phyloP scores from a whole-genome alignment of 768 basidiomycete genomes.

The Leccinum uliginosum region DNA sequence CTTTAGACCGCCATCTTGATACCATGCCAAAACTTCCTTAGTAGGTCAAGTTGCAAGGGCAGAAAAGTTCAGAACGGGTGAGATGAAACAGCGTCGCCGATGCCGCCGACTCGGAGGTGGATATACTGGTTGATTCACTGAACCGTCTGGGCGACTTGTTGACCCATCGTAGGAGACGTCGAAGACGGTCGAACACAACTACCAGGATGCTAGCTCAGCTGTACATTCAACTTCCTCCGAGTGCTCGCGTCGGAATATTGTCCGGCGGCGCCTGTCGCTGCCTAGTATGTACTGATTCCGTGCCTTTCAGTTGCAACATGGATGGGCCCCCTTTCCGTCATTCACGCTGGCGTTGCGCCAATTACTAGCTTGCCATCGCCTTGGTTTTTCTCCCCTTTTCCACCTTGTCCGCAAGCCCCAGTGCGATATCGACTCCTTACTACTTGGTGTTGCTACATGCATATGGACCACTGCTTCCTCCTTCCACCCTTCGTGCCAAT shows the following conservation, averaged over 20 bases:
- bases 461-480: too few species aligned
- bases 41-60: neutral
- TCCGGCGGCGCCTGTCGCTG: neutral
- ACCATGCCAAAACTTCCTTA: neutral
- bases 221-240: neutral
- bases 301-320: too few species aligned
- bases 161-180: neutral
- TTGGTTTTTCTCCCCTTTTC: neutral
- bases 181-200: too few species aligned
- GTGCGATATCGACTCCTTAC: neutral
- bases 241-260: neutral
- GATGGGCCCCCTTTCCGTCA: neutral
- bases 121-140: neutral
- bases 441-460: too few species aligned
- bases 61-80: neutral
- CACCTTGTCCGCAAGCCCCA: neutral
- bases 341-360: neutral
- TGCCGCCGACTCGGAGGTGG: neutral
- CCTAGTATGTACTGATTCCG: too few species aligned
- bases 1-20: neutral
- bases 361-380: neutral
- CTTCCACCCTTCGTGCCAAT: too few species aligned
- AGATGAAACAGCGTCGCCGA: neutral
- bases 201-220: neutral
- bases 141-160: neutral